Base-by-base conservation (phyloP, 2,329 filamentous ascomycete genomes). In the Fragosphaeria purpurea region DNA sequence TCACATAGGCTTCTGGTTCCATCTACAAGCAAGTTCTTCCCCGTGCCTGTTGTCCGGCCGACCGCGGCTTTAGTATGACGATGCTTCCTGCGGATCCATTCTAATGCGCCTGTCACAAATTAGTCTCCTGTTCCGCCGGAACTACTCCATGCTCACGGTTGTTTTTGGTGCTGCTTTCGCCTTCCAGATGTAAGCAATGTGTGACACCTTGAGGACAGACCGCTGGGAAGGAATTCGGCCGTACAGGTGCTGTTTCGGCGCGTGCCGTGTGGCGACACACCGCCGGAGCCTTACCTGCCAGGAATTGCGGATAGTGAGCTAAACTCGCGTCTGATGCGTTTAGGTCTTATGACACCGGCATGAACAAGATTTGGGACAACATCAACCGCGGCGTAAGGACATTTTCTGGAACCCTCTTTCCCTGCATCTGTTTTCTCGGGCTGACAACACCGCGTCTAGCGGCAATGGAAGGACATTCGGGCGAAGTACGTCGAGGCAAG, bases 401-500 rank as follows among this genome's bases (percentile, higher is more conserved):
- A 33, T 12, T 46, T 7, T 35, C 10, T 4, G 22, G 22, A 22
- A 22, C 22, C 22, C 12, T 37, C 35, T 5, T 32, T 38, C 2
- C 4, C 2, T 30, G 4, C 33, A 38, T 8, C 7, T 31, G 10
- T 10, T n/a, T 13, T 7, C 10, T 32, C 46, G 31, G 2, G 7
- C 7, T 22, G 22, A 22, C 22, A 22, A 22, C 22, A 22, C 22
- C 22, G 12, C 12, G 9, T 57, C 60, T 65, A 97, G 91, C 88
- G 91, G 65, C 91, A 96, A 94, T 97, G 93, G 93, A 96, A 96
- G 80, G 93, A 98, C 70, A 96, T 98, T 76, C 91, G 94, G 74
- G 74, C 83, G 70, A 84, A 79, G 71, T 98, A 95, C 71, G 70
- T 95, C 63, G 72, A 86, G 71, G 76, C 76, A 53, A 79, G 75